phyloP scores from a whole-genome alignment of 805 yeast species.

The Wickerhamiella shivajii region DNA sequence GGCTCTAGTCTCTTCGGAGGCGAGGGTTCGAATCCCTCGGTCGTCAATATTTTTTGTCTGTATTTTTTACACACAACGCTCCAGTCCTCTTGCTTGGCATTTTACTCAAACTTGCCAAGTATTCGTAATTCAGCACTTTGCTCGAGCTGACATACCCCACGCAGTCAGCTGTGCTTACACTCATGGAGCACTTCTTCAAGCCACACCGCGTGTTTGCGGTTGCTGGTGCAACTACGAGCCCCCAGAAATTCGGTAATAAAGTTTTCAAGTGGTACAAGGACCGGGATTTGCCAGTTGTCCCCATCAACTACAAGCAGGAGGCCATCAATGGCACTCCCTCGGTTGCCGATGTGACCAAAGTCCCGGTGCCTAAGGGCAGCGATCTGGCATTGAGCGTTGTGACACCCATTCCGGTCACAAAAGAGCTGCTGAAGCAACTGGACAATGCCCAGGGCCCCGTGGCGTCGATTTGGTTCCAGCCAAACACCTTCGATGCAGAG shows the following conservation, averaged over 20 bases:
- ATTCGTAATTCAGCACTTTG: no score
- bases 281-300: constrained; percentile 43
- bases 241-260: constrained; percentile 53
- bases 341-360: constrained; percentile 16
- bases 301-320: constrained; percentile 45
- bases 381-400: constrained; percentile 45
- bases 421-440: constrained; percentile 30
- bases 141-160: no score
- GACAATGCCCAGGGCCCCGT: constrained; percentile 23
- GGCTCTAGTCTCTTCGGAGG: no score
- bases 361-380: constrained; percentile 14
- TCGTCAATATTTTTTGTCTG: no score
- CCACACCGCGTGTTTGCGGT: constrained; percentile 42
- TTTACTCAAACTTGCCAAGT: no score
- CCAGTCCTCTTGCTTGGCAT: constrained; percentile 66
- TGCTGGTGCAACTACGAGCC: constrained; percentile 55
- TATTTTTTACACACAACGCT: constrained; percentile 68
- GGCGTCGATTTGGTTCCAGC: constrained; percentile 68
- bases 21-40: no score
- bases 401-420: constrained; percentile 57
- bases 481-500: constrained; percentile 52
- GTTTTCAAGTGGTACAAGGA: constrained; percentile 52
- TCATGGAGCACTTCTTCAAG: constrained; percentile 36
- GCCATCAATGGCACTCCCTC: constrained; percentile 35
- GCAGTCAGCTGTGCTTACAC: no score